Evolutionary conservation across 2,329 filamentous ascomycete species (phyloP), one percentile per base, ranked within the genome.

Genomic region (Neonectria neomacrospora): DNA sequence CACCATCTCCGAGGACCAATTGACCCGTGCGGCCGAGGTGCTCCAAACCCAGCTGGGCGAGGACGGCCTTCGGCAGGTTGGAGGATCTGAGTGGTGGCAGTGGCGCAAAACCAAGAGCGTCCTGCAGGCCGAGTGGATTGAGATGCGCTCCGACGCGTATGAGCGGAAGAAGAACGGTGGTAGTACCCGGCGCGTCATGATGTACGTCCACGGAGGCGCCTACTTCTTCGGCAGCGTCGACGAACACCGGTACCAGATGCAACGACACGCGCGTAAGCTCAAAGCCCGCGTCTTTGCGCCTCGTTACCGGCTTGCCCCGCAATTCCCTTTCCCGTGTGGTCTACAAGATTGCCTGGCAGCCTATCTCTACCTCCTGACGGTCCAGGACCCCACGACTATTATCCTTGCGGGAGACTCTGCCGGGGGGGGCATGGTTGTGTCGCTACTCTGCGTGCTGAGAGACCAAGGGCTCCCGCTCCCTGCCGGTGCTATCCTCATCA

Each of bases 211-310:
- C 74, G 96, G 96, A 14, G 95, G 95, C 7, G 95, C 92, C 20
- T 98, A 97, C 79, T 99, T 90, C 80, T 98, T 99, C 76, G 95
- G 96, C 14, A 96, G 93, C 71, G 90, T 97, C 39, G 94, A 97
- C 75, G 94, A 97, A 78, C 96, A 98, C 81, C 90, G 96, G n/a
- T 98, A 98, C 80, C 95, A 98, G 83, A 89, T 99, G 85, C 96
- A 99, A 79, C 87, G 95, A 52, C 94, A 98, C 84, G 96, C 96
- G 28, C 87, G 96, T 57, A 98, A 98, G 80, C 85, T 99, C 64
- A 94, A 96, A 78, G 95, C 94, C 18, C 86, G 94, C 58, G 91
- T 97, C 8, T 89, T 98, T 77, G 94, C 95, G 23, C 91, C 95
- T 5, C 84, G 89, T 65, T 99, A 98, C 78, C 88, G 96, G 42